Base-by-base conservation (phyloP, 2,329 filamentous ascomycete genomes). In the Chrysoporthe cubensis region DNA sequence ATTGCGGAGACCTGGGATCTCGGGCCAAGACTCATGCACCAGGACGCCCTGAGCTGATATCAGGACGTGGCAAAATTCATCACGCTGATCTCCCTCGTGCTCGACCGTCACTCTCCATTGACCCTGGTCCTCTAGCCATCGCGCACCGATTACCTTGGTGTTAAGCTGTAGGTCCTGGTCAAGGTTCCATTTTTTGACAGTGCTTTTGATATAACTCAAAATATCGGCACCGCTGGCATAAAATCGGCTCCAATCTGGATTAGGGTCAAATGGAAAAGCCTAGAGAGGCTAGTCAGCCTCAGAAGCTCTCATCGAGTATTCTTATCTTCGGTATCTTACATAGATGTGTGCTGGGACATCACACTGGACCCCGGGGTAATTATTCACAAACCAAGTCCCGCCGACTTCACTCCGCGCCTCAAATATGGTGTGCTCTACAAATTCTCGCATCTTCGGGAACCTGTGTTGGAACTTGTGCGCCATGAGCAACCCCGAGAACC, bases 171-270 rank as follows among this genome's bases (percentile, higher is more conserved):
- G 76, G 60, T 86, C 82, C 54, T 85, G 79, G 72, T 90, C 87
- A 1, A 90, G 84, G 66, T 87, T 81, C 73, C 91, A 84, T 70
- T 91, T 90, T 5, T 80, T 78, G 0, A 88, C 88, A 2, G 90
- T 75, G 0, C 77, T 75, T 70, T 89, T 82, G 86, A 88, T 87
- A 72, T 92, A 92, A 3, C 84, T 80, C 6, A 81, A 78, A 57
- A 89, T 90, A 64, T 90, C 87, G 2, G 75, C 74, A 1, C 86
- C 87, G 67, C 83, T 81, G 2, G 86, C 85, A 71, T 87, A 89
- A 70, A 52, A 83, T 62, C 85, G 80, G 0, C 80, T 81, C 86
- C 88, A 90, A 66, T 88, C 79, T 0, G 84, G 84, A 62, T 89
- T 88, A 0, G 86, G 86, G 9, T 52, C 26, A 26, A 26, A 26